Base-by-base conservation (phyloP, 352 stramenopile genomes). In the Globisporangium spinosum region DNA sequence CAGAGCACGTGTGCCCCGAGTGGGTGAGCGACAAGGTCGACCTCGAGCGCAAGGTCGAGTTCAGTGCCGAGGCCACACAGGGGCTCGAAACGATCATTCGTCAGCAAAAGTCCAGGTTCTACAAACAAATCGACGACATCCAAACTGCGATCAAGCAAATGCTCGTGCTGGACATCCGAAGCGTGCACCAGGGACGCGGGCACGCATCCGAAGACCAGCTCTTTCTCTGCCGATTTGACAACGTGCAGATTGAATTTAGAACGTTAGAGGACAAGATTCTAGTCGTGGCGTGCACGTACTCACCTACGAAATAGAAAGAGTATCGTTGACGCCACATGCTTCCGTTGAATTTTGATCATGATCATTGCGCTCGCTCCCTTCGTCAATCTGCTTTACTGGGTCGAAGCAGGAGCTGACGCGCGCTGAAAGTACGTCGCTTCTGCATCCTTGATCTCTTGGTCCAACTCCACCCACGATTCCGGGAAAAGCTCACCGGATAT, bases 381-480 rank as follows among this genome's bases (percentile, higher is more conserved):
- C 38, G 25, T 25, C 20, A 15, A 22, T 12, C 10, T 51, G 23
- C 25, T 2, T 23, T 59, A 61, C 55, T 61, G 55, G 15, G 55
- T 60, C 17, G 55, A 12, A 43, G 55, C 27, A 43, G 27, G 15
- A 40, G 22, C 43, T 45, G 43, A 20, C 20, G 23, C 6, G 29
- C 35, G 43, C 47, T 64, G 56, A 23, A 59, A 38, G 40, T 67
- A 76, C n/a, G 32, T 49, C 34, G 65, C 68, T 65, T 96, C 86
- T 1, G 79, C 82, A 20, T 89, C 80, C 49, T 93, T 89, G 65
- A 99, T 98, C 77, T 99, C 95, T 56, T 97, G 87, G 81, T 99
- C 98, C 23, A 99, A 84, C 77, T 99, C 90, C 43, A 98, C 88
- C 98, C 98, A 99, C 62, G 91, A 98, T 74, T 99, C 94, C 23